phyloP scores from a whole-genome alignment of 345 rosid species.

The Brassica napus region DNA sequence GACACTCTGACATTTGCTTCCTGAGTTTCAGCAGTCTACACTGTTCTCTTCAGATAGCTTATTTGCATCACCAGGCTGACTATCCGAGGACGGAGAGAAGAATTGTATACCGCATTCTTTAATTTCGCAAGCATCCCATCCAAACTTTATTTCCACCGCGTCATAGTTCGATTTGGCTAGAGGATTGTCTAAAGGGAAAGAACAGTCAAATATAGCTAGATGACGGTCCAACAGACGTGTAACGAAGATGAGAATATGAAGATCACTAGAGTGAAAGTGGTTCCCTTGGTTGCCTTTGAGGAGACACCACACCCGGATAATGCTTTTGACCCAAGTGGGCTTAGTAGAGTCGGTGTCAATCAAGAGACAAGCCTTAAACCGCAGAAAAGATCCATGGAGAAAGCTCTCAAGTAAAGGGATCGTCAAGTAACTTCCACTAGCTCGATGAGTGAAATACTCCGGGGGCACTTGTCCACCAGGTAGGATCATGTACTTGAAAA shows the following conservation, averaged over 20 bases:
- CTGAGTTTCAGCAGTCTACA: neutral
- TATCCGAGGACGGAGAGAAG: neutral
- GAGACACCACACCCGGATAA: slow-evolving; percentile 12
- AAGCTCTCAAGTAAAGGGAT: neutral
- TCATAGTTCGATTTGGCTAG: neutral
- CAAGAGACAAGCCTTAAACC: slow-evolving; percentile 1
- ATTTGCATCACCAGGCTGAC: neutral
- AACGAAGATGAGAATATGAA: neutral
- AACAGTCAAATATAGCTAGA: slow-evolving; percentile 17
- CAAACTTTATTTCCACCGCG: slow-evolving; percentile 13
- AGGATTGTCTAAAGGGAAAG: neutral
- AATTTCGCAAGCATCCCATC: slow-evolving; percentile 7
- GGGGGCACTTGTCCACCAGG: slow-evolving; percentile 19
- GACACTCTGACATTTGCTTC: neutral
- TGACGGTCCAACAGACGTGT: slow-evolving; percentile 8
- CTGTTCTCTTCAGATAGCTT: neutral
- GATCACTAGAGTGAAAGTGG: neutral
- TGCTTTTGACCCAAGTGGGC: neutral
- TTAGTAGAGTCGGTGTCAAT: slow-evolving; percentile 1
- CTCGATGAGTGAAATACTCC: slow-evolving; percentile 2
- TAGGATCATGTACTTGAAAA: slow-evolving; percentile 17
- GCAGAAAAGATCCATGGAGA: neutral
- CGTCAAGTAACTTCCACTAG: slow-evolving; percentile 8
- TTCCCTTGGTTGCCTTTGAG: slow-evolving; percentile 5
- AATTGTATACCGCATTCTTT: neutral